phyloP scores from a whole-genome alignment of 495 filamentous ascomycete species.

The Neurospora sp. region DNA sequence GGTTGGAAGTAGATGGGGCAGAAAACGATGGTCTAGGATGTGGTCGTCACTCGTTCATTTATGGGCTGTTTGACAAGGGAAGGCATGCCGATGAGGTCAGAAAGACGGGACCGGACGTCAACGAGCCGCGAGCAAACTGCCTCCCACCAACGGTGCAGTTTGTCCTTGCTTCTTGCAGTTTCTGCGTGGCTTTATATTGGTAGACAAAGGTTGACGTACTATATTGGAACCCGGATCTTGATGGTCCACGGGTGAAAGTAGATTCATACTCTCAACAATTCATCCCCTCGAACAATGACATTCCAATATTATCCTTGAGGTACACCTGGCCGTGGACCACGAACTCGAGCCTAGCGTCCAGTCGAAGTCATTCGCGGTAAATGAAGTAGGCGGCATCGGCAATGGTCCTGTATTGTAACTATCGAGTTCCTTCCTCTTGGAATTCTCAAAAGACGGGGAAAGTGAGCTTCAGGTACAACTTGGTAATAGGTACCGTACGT shows the following conservation, averaged over 20 bases:
- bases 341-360: neutral
- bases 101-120: neutral
- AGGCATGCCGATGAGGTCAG: neutral
- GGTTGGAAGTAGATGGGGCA: neutral
- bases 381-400: neutral
- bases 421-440: neutral
- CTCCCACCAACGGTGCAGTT: neutral
- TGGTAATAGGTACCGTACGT: neutral
- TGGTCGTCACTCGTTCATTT: neutral
- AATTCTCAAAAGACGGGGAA: neutral
- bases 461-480: neutral
- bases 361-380: neutral
- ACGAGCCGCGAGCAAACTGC: neutral
- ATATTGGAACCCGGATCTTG: too few species aligned
- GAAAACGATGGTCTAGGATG: neutral
- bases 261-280: too few species aligned
- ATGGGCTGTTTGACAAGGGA: neutral
- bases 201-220: too few species aligned
- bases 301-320: neutral
- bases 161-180: neutral
- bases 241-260: too few species aligned
- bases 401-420: neutral
- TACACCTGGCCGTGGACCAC: neutral
- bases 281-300: neutral
- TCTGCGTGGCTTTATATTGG: neutral